Conservation (phyloP, 164 flowering plant genomes). For the Nelumbo lutea region DNA sequence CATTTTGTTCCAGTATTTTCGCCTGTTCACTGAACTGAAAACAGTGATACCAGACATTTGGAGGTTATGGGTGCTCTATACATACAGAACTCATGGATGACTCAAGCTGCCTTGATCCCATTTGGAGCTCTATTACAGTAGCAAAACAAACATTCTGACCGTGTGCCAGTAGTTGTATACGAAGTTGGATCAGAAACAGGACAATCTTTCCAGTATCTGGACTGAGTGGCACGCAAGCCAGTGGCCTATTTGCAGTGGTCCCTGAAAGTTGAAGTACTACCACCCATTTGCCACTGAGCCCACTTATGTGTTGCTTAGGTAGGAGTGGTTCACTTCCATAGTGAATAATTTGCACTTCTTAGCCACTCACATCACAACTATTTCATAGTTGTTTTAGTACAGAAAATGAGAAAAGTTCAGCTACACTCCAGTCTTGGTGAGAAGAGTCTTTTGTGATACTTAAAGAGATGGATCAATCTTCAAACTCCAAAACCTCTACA, state of each 20-base stretch:
- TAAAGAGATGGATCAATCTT: no score
- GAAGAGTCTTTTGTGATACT: no score
- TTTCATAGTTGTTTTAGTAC: no score
- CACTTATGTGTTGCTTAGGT: no score
- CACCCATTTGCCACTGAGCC: slow-evolving; percentile 42
- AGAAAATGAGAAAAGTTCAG: no score
- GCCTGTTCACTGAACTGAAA: no score
- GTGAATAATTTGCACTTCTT: no score
- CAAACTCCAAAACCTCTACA: no score
- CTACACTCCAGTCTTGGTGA: no score
- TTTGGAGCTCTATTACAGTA: slow-evolving; percentile 72
- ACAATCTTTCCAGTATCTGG: slow-evolving; percentile 82
- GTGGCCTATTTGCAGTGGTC: slow-evolving; percentile 65
- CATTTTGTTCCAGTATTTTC: no score
- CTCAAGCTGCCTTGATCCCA: slow-evolving; percentile 80
- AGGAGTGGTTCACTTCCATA: no score
- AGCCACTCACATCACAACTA: no score
- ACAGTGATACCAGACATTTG: slow-evolving; percentile 38
- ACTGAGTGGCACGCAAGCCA: slow-evolving; percentile 66
- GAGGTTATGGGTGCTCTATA: slow-evolving; percentile 57
- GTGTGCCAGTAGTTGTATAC: slow-evolving; percentile 53
- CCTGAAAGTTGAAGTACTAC: slow-evolving; percentile 91
- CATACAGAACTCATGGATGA: slow-evolving; percentile 87
- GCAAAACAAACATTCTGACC: slow-evolving; percentile 69
- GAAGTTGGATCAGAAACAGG: slow-evolving; percentile 47